A percentile compares a stretch with the other conserved stretches of the same genome.
Evolutionary conservation across 441 rosid species (phyloP).

Genomic region (Croton laevigatus): DNA sequence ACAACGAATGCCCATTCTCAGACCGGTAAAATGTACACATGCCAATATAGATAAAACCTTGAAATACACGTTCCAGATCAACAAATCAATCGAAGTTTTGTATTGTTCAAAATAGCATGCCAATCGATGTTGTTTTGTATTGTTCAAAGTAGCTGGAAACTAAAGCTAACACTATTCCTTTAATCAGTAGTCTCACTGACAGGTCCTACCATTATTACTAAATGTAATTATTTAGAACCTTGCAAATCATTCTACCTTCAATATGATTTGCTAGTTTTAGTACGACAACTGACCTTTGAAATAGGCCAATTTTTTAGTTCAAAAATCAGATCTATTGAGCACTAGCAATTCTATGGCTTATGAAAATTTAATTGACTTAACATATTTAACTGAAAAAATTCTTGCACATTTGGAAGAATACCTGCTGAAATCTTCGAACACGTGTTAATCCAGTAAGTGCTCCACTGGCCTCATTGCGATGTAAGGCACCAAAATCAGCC

Average conservation of each 20-base stretch:
- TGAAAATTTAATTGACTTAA: background rate
- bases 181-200: too few relatives aligned
- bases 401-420: slow-evolving; percentile 17
- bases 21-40: background rate
- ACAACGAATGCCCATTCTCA: background rate
- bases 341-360: too few relatives aligned
- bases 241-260: background rate
- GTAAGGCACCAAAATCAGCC: slow-evolving; percentile 97
- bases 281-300: background rate
- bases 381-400: background rate
- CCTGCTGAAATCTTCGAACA: slow-evolving; percentile 99
- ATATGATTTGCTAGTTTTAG: background rate
- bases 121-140: too few relatives aligned
- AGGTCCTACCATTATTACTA: background rate
- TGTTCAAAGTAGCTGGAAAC: too few relatives aligned
- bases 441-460: slow-evolving; percentile 97
- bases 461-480: slow-evolving; percentile 99
- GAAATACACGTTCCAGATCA: background rate
- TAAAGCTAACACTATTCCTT: too few relatives aligned
- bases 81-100: background rate
- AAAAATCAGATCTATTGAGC: background rate
- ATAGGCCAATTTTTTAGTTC: background rate
- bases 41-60: slow-evolving; percentile 5
- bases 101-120: background rate
- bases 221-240: background rate